Evolutionary conservation across 2,329 filamentous ascomycete species (phyloP).

Genomic region (Trichophyton simii): DNA sequence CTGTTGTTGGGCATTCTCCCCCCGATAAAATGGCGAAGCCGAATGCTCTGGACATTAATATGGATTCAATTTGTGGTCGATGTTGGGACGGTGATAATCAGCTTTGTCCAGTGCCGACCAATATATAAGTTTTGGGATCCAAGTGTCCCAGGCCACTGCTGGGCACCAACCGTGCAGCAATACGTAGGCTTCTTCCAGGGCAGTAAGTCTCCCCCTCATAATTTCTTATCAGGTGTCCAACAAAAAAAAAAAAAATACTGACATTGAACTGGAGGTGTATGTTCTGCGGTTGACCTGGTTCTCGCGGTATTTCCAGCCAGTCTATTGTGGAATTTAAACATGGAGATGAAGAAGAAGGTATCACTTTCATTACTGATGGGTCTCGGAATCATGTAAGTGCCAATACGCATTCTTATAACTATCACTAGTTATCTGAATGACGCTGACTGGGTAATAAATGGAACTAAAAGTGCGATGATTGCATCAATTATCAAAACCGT

Average conservation of each 20-base stretch:
- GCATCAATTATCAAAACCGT: constrained; percentile 10
- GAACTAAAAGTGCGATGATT: constrained; percentile 5
- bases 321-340: constrained; percentile 10
- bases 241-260: background rate
- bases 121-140: constrained; percentile 8
- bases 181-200: constrained; percentile 10
- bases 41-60: constrained; percentile 9
- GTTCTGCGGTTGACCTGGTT: constrained; percentile 8
- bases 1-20: constrained; percentile 10
- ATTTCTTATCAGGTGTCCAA: too few relatives aligned
- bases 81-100: constrained; percentile 5
- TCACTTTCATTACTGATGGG: constrained; percentile 7
- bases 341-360: constrained; percentile 8
- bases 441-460: background rate
- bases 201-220: constrained; percentile 1
- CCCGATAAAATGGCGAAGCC: constrained; percentile 5
- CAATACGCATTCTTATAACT: background rate
- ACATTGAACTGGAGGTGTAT: constrained; percentile 8
- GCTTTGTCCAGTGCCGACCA: constrained; percentile 8
- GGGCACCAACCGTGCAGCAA: constrained; percentile 7
- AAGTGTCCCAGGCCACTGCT: constrained; percentile 7
- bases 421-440: background rate
- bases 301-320: constrained; percentile 12
- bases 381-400: constrained; percentile 9
- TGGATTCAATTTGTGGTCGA: constrained; percentile 7